These are phyloP conservation scores for Reutealis trisperma DNA, from an alignment of 345 rosid species.

Conservation along the genomic window DNA sequence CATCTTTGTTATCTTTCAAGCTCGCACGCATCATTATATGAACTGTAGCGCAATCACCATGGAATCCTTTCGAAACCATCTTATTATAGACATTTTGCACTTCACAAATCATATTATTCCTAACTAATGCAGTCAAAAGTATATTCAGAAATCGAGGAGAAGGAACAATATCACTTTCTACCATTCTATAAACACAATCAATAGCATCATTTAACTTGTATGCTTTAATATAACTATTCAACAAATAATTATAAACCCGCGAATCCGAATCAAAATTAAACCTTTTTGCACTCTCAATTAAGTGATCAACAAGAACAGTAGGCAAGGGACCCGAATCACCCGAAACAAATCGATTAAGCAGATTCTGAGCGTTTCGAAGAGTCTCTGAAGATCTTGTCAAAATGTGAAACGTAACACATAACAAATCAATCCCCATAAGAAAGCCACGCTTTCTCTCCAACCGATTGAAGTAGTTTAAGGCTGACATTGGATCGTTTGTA, in stretches of 20 bases:
- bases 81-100: constrained; percentile 47
- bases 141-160: constrained; percentile 35
- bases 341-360: constrained; percentile 42
- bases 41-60: constrained; percentile 48
- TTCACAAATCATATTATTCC: constrained; percentile 40
- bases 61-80: constrained; percentile 47
- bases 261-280: constrained; percentile 44
- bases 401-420: constrained; percentile 64
- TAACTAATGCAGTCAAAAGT: constrained; percentile 46
- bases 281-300: constrained; percentile 42
- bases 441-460: constrained; percentile 39
- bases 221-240: constrained; percentile 53
- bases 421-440: constrained; percentile 35
- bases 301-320: constrained; percentile 35
- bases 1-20: constrained; percentile 52
- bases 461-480: constrained; percentile 44
- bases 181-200: constrained; percentile 41
- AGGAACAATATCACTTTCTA: constrained; percentile 44
- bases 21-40: constrained; percentile 51
- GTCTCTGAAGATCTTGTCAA: constrained; percentile 39
- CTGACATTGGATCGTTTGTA: constrained; percentile 44
- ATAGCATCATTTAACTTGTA: constrained; percentile 42
- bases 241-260: constrained; percentile 55
- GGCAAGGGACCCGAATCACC: constrained; percentile 44
- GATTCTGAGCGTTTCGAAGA: constrained; percentile 30